These are phyloP conservation scores for Heterobasidion irregulare DNA, from an alignment of 1,284 basidiomycete genomes.

Conservation along the genomic window DNA sequence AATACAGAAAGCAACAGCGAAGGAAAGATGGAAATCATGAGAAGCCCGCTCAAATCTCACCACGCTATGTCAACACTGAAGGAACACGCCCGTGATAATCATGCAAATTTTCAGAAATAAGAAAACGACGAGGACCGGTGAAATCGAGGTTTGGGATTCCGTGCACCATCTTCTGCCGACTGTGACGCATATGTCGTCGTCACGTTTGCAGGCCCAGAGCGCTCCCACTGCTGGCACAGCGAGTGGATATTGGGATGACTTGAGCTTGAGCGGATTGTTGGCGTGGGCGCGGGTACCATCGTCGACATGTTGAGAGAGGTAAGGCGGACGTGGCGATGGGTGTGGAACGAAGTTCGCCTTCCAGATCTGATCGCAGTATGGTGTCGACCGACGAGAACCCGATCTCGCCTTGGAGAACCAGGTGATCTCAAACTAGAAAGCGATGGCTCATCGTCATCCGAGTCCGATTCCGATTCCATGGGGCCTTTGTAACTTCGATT, in stretches of 20 bases:
- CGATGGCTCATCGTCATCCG: background rate
- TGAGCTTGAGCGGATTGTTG: conserved; percentile 35
- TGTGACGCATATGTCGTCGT: conserved; percentile 22
- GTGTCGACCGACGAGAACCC: background rate
- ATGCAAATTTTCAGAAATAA: no score
- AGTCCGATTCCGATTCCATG: background rate
- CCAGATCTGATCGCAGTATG: background rate
- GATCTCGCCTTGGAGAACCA: background rate
- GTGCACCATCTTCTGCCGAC: no score
- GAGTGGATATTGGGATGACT: conserved; percentile 51
- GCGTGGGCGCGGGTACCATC: conserved; percentile 31
- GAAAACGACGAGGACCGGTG: no score
- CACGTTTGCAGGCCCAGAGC: conserved; percentile 46
- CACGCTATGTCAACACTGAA: no score
- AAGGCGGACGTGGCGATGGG: conserved; percentile 9
- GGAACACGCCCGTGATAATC: no score
- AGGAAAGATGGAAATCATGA: no score
- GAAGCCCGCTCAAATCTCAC: no score
- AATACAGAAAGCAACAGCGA: no score
- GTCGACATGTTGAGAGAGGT: conserved; percentile 21
- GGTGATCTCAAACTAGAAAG: background rate
- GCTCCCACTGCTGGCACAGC: conserved; percentile 51
- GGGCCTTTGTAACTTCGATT: background rate
- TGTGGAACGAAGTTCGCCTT: background rate
- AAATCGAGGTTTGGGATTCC: no score